phyloP scores from a whole-genome alignment of 2,329 filamentous ascomycete genomes.

The Verticillium albo-atrum region DNA sequence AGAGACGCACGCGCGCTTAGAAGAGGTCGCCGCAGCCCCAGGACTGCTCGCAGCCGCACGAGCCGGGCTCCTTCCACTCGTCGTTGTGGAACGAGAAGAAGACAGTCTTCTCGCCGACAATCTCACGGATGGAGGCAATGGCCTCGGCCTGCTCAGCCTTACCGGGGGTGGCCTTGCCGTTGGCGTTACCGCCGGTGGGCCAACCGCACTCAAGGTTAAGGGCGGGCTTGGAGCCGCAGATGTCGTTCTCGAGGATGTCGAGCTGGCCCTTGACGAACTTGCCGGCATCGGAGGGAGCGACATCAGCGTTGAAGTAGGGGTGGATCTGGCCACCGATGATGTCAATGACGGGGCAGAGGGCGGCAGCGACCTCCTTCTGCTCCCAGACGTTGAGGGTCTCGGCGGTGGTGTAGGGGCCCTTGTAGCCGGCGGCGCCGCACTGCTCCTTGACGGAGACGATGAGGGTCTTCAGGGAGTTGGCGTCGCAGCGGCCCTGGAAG shows the following conservation, averaged over 20 bases:
- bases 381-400: slow-evolving; percentile 81
- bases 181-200: slow-evolving; percentile 66
- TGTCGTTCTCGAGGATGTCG: slow-evolving; percentile 54
- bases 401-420: slow-evolving; percentile 73
- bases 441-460: slow-evolving; percentile 61
- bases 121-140: slow-evolving; percentile 64
- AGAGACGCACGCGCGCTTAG: slow-evolving; percentile 9
- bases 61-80: slow-evolving; percentile 70
- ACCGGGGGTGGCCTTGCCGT: slow-evolving; percentile 70
- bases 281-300: slow-evolving; percentile 63
- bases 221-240: slow-evolving; percentile 69
- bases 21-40: slow-evolving; percentile 65
- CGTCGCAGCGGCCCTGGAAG: slow-evolving; percentile 66
- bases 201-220: slow-evolving; percentile 90
- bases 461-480: slow-evolving; percentile 62
- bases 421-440: slow-evolving; percentile 64
- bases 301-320: slow-evolving; percentile 82
- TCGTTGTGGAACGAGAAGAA: slow-evolving; percentile 83
- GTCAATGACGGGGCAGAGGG: slow-evolving; percentile 71
- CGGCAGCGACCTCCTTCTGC: slow-evolving; percentile 48
- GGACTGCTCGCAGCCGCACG: slow-evolving; percentile 70
- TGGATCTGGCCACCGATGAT: slow-evolving; percentile 84
- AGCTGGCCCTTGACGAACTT: slow-evolving; percentile 73
- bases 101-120: slow-evolving; percentile 63
- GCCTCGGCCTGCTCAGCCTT: slow-evolving; percentile 63